These are phyloP conservation scores for Neurospora terricola DNA, from an alignment of 495 filamentous ascomycete genomes.

Conservation along the genomic window DNA sequence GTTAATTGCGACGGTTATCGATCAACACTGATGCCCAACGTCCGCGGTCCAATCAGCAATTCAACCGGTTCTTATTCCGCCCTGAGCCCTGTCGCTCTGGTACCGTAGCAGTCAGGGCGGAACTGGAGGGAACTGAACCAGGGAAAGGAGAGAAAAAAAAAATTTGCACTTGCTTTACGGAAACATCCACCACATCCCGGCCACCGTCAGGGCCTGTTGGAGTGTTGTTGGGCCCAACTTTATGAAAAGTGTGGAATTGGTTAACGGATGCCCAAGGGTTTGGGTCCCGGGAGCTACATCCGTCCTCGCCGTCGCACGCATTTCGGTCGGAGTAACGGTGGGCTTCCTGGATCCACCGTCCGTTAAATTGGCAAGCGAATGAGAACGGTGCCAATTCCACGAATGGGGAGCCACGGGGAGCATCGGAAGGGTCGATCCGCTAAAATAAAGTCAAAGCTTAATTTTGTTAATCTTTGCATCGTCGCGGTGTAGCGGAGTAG, in stretches of 20 bases:
- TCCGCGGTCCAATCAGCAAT: neutral
- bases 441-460: neutral
- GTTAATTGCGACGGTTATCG: neutral
- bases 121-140: neutral
- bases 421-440: neutral
- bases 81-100: neutral
- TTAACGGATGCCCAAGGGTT: neutral
- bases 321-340: neutral
- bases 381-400: neutral
- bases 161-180: neutral
- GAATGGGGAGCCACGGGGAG: neutral
- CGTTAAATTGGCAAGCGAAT: neutral
- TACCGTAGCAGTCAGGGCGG: neutral
- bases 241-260: neutral
- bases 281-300: neutral
- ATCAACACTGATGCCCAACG: neutral
- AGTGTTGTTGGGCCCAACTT: neutral
- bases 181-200: neutral
- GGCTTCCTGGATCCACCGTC: neutral
- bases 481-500: neutral
- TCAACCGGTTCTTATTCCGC: neutral
- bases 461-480: neutral
- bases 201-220: neutral
- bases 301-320: neutral
- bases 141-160: neutral